A percentile compares a stretch with the other conserved stretches of the same genome.
Evolutionary conservation across 2,329 filamentous ascomycete genomes (phyloP).

Genomic region (Amesomyces nigricolor): DNA sequence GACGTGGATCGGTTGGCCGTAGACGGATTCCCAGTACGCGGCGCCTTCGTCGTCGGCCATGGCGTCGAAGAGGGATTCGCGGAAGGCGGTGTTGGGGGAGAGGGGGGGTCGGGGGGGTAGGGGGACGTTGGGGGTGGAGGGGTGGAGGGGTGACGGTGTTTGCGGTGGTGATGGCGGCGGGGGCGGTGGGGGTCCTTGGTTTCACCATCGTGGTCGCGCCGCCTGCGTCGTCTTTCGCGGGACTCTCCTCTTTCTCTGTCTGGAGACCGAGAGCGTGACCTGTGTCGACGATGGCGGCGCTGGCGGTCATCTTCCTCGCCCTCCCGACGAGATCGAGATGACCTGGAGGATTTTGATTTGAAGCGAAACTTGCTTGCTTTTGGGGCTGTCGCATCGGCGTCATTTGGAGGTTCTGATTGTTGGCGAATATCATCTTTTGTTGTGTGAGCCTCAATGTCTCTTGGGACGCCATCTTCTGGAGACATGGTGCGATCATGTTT

Average conservation of each 20-base stretch:
- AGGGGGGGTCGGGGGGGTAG: slow-evolving; percentile 42
- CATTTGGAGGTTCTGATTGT: background rate
- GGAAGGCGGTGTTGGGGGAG: slow-evolving; percentile 72
- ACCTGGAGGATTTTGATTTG: slow-evolving; percentile 34
- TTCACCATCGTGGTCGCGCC: slow-evolving; percentile 10
- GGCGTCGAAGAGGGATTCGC: slow-evolving; percentile 91
- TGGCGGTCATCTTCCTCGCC: slow-evolving; percentile 29
- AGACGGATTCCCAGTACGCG: slow-evolving; percentile 92
- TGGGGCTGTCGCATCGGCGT: slow-evolving; percentile 6
- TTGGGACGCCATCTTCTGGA: background rate
- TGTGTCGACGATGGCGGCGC: slow-evolving; percentile 19
- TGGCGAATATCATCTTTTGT: background rate
- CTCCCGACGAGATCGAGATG: slow-evolving; percentile 26
- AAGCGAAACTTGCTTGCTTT: slow-evolving; percentile 38
- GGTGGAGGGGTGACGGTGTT: slow-evolving; percentile 37
- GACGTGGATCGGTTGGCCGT: slow-evolving; percentile 86
- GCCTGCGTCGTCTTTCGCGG: background rate
- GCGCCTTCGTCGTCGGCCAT: slow-evolving; percentile 96
- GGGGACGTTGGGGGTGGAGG: slow-evolving; percentile 40
- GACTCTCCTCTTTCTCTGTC: background rate
- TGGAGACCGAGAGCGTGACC: background rate
- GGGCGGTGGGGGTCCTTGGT: slow-evolving; percentile 23
- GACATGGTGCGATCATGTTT: slow-evolving; percentile 4
- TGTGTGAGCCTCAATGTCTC: background rate
- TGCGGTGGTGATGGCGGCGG: slow-evolving; percentile 25